A percentile compares a stretch with the other conserved stretches of the same genome.
Evolutionary conservation across 164 flowering plant genomes (phyloP).

Genomic region (Malania oleifera): DNA sequence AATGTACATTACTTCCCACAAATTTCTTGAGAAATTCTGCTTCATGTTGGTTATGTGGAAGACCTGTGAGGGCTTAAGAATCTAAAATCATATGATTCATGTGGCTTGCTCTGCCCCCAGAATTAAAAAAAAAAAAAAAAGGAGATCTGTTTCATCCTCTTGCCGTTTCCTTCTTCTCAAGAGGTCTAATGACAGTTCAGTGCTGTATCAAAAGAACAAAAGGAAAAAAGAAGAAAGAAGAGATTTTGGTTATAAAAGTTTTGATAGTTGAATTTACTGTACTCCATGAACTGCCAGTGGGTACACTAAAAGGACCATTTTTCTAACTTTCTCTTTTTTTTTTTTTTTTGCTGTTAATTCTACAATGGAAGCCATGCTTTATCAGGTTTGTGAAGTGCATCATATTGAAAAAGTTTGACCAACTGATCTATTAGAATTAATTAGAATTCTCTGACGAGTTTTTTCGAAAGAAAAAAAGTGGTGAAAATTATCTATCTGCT

Average conservation of each 20-base stretch:
- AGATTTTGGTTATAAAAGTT: neutral
- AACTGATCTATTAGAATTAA: no score
- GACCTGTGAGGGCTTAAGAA: neutral
- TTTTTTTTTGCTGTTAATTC: neutral
- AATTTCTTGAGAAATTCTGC: neutral
- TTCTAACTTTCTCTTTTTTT: neutral
- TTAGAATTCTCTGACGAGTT: no score
- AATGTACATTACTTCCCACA: neutral
- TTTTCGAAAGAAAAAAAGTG: no score
- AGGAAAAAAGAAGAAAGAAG: neutral
- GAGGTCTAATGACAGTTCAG: neutral
- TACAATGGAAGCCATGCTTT: neutral
- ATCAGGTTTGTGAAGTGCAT: slow-evolving; percentile 4
- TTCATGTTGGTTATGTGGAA: slow-evolving; percentile 5
- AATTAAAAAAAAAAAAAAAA: no score
- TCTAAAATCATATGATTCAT: slow-evolving; percentile 3
- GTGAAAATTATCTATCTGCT: no score
- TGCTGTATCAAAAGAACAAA: slow-evolving; percentile 2
- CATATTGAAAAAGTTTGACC: neutral
- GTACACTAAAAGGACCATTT: neutral
- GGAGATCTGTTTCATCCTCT: neutral
- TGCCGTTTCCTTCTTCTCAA: neutral
- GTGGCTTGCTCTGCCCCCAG: no score
- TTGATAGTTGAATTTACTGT: neutral
- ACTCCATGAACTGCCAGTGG: neutral